Conservation (phyloP, 2,329 filamentous ascomycete species). For the Blastomyces silverae region DNA sequence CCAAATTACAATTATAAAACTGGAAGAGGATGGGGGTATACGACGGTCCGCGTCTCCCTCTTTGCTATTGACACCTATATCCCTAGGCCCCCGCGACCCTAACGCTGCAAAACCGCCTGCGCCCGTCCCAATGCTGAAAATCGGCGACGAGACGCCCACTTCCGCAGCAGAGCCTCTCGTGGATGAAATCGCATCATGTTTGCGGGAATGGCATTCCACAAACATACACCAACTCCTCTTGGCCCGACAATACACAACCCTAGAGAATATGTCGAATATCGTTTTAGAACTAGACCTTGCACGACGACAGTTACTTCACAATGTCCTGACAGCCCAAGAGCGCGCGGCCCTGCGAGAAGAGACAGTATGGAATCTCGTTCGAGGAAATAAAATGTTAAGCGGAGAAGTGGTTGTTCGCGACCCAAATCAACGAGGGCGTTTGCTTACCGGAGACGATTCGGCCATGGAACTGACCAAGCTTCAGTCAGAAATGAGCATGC, state of each 20-base stretch:
- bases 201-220: slow-evolving; percentile 97
- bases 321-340: slow-evolving; percentile 83
- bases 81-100: slow-evolving; percentile 50
- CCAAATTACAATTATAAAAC: slow-evolving; percentile 35
- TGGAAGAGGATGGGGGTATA: slow-evolving; percentile 31
- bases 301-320: slow-evolving; percentile 84
- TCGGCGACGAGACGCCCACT: slow-evolving; percentile 92
- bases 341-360: slow-evolving; percentile 73
- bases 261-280: slow-evolving; percentile 74
- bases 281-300: slow-evolving; percentile 78
- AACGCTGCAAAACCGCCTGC: slow-evolving; percentile 67
- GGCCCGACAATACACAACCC: slow-evolving; percentile 67
- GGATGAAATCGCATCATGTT: slow-evolving; percentile 93
- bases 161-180: slow-evolving; percentile 84
- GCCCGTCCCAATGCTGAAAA: slow-evolving; percentile 93
- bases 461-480: slow-evolving; percentile 84
- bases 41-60: slow-evolving; percentile 30
- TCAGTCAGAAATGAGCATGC: slow-evolving; percentile 91
- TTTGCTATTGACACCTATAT: slow-evolving; percentile 33
- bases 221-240: slow-evolving; percentile 89
- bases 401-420: slow-evolving; percentile 94
- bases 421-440: slow-evolving; percentile 70
- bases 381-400: slow-evolving; percentile 86
- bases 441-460: slow-evolving; percentile 87
- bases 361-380: slow-evolving; percentile 92